These are phyloP conservation scores for Metschnikowia shivogae DNA, from an alignment of 805 yeast genomes.

Conservation along the genomic window DNA sequence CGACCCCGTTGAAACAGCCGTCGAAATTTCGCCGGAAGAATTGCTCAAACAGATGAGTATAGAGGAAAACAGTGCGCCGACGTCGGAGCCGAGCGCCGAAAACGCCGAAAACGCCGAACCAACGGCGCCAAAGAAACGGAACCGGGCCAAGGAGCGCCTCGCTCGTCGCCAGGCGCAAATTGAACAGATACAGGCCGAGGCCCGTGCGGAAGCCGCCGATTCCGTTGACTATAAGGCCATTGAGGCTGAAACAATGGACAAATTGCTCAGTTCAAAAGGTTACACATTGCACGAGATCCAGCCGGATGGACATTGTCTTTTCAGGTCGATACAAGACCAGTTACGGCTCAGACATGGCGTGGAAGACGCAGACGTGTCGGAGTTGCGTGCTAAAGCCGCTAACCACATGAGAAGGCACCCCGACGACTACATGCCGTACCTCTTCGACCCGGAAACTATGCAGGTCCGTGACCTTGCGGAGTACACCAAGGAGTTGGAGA, in stretches of 20 bases:
- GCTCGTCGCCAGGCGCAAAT: conserved; percentile 73
- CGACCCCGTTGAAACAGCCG: conserved; percentile 15
- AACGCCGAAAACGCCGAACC: neutral
- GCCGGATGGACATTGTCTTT: conserved; percentile 94
- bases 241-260: conserved; percentile 64
- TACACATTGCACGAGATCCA: conserved; percentile 63
- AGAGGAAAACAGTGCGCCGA: neutral
- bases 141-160: conserved; percentile 79
- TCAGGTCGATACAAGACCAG: conserved; percentile 83
- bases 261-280: conserved; percentile 45
- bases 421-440: conserved; percentile 73
- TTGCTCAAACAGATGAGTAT: conserved; percentile 34
- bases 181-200: conserved; percentile 59
- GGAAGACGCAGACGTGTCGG: conserved; percentile 35
- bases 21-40: conserved; percentile 58
- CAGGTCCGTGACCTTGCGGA: conserved; percentile 58
- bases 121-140: conserved; percentile 45
- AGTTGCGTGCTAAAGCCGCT: conserved; percentile 63
- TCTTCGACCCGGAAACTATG: conserved; percentile 75
- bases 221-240: conserved; percentile 66
- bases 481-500: conserved; percentile 63
- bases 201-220: conserved; percentile 61
- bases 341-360: conserved; percentile 47
- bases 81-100: neutral
- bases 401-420: conserved; percentile 58